Conservation (phyloP, 2,329 filamentous ascomycete genomes). For the Monosporascus sp. region DNA sequence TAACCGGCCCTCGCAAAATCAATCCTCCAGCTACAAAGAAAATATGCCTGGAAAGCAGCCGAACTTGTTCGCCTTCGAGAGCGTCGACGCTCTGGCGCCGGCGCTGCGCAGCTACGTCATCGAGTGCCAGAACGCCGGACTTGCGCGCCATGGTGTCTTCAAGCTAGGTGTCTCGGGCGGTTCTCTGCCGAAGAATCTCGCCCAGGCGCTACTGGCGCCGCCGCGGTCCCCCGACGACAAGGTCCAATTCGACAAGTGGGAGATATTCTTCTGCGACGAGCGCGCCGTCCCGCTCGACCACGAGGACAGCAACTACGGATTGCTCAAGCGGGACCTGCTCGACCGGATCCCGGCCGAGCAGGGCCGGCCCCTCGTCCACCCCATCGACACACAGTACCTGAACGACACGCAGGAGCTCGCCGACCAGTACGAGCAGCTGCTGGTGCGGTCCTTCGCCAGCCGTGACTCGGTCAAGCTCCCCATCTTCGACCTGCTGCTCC, state of each 20-base stretch:
- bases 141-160: constrained; percentile 78
- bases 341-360: constrained; percentile 73
- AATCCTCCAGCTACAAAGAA: constrained; percentile 1
- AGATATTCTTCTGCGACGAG: constrained; percentile 98
- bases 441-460: constrained; percentile 81
- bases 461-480: constrained; percentile 92
- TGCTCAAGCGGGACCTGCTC: constrained; percentile 81
- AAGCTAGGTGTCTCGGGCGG: constrained; percentile 91
- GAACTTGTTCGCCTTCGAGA: constrained; percentile 76
- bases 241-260: constrained; percentile 80
- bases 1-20: background rate
- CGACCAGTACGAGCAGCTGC: constrained; percentile 84
- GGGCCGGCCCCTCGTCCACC: constrained; percentile 66
- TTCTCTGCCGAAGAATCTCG: constrained; percentile 83
- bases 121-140: constrained; percentile 71
- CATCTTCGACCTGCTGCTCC: constrained; percentile 88
- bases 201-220: constrained; percentile 68
- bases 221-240: constrained; percentile 51
- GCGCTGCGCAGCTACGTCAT: constrained; percentile 80
- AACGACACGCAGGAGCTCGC: constrained; percentile 87
- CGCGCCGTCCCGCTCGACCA: constrained; percentile 89
- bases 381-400: constrained; percentile 63
- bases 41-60: constrained; percentile 52
- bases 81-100: constrained; percentile 63
- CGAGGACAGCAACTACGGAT: constrained; percentile 87